Percentiles rank a stretch among this genome's conserved stretches.
Conservation (phyloP, 164 flowering plant species). For the Paratinospora sagittata region DNA sequence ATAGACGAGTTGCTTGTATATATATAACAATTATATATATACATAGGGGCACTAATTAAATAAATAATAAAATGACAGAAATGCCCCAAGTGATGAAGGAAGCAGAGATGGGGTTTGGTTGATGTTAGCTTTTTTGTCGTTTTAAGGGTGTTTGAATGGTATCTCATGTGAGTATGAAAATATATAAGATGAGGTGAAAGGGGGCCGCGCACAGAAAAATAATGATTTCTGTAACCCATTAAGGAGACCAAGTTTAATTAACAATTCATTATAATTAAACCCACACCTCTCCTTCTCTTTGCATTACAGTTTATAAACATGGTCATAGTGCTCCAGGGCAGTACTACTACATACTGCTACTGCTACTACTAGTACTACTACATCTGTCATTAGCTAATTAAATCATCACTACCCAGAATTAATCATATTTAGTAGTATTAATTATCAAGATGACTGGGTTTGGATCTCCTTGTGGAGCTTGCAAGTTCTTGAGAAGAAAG, state of each 20-base stretch:
- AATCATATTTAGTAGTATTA: background rate
- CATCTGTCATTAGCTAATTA: too few relatives aligned
- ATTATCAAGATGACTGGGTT: constrained; percentile 48
- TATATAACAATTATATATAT: too few relatives aligned
- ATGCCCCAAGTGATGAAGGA: constrained; percentile 7
- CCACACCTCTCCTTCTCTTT: constrained; percentile 32
- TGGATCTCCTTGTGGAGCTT: constrained; percentile 91
- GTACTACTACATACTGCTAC: too few relatives aligned
- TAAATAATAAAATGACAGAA: too few relatives aligned
- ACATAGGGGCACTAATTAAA: too few relatives aligned
- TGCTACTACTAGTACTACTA: too few relatives aligned
- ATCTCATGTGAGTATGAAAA: constrained; percentile 36
- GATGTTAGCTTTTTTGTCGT: constrained; percentile 38
- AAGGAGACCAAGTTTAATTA: constrained; percentile 45
- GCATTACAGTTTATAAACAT: constrained; percentile 38
- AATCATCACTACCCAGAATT: constrained; percentile 13
- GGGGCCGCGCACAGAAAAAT: constrained; percentile 22
- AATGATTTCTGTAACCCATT: constrained; percentile 60
- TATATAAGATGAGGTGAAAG: constrained; percentile 21
- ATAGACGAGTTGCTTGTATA: too few relatives aligned
- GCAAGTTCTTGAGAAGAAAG: constrained; percentile 87
- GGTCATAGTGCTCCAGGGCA: constrained; percentile 15
- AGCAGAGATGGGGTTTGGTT: constrained; percentile 30
- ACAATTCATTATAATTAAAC: constrained; percentile 30
- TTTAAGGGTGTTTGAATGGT: constrained; percentile 33